These are phyloP conservation scores for Leptographium lundbergii DNA, from an alignment of 2,329 filamentous ascomycete species.

Conservation along the genomic window DNA sequence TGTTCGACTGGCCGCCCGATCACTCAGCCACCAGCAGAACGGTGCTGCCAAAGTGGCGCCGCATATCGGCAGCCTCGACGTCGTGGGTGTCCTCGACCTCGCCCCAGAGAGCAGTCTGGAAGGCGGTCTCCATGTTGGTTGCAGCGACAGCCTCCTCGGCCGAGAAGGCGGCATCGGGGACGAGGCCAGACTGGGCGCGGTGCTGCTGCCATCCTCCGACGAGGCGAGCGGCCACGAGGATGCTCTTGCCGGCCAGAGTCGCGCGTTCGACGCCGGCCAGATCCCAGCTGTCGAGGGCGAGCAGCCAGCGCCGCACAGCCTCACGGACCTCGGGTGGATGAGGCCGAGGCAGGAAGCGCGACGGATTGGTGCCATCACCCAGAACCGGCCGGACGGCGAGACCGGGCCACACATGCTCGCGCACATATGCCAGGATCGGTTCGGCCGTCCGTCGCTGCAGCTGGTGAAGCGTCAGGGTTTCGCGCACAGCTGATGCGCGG, in stretches of 20 bases:
- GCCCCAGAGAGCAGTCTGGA: conserved; percentile 86
- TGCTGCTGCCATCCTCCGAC: conserved; percentile 66
- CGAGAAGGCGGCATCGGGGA: conserved; percentile 41
- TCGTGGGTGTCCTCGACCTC: conserved; percentile 98
- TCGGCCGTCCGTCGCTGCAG: conserved; percentile 58
- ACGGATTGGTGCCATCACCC: conserved; percentile 43
- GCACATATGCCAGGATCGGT: conserved; percentile 60
- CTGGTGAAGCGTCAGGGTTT: conserved; percentile 44
- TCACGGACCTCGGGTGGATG: conserved; percentile 67
- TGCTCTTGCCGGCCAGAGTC: conserved; percentile 73
- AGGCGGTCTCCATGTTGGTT: conserved; percentile 72
- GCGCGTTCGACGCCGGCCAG: conserved; percentile 78
- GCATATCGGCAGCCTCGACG: conserved; percentile 82
- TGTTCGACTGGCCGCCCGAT: not conserved
- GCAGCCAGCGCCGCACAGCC: conserved; percentile 67
- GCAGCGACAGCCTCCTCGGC: conserved; percentile 71
- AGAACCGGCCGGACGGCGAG: conserved; percentile 68
- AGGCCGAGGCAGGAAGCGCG: conserved; percentile 57
- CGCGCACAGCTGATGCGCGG: conserved; percentile 5
- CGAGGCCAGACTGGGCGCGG: conserved; percentile 14
- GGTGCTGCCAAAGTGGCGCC: conserved; percentile 77
- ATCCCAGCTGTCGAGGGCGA: conserved; percentile 61
- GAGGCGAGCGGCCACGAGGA: conserved; percentile 64
- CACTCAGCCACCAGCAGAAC: conserved; percentile 43
- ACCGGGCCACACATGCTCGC: conserved; percentile 68